A percentile compares a stretch with the other conserved stretches of the same genome.
Conservation (phyloP, 1,284 basidiomycete genomes). For the Trametes polyzona region DNA sequence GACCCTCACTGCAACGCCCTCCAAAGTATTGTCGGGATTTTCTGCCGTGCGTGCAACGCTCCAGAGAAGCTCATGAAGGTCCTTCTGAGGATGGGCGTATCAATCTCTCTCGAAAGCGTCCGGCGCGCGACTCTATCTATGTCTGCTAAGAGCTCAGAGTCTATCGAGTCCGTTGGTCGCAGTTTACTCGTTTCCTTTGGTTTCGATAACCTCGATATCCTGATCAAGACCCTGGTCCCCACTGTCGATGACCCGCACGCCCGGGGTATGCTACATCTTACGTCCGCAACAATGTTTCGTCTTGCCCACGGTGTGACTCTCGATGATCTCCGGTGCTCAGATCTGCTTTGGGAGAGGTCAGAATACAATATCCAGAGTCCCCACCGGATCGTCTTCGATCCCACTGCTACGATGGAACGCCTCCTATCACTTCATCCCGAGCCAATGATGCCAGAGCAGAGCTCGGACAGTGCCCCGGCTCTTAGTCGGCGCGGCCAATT, state of each 20-base stretch:
- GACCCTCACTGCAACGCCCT: too few species aligned
- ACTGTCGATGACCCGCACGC: slow-evolving; percentile 32
- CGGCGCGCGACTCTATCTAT: too few species aligned
- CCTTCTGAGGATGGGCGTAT: too few species aligned
- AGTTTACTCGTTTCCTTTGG: too few species aligned
- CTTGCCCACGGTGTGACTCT: slow-evolving; percentile 30
- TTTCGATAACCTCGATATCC: slow-evolving; percentile 40
- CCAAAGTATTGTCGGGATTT: too few species aligned
- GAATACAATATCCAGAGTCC: background rate
- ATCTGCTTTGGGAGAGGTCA: slow-evolving; percentile 35
- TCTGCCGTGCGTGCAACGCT: too few species aligned
- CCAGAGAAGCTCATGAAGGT: too few species aligned
- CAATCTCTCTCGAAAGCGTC: too few species aligned
- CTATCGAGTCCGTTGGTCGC: too few species aligned
- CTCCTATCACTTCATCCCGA: slow-evolving; percentile 24
- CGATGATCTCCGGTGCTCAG: slow-evolving; percentile 35
- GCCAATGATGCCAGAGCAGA: background rate
- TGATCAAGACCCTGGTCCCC: slow-evolving; percentile 28
- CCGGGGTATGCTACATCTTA: slow-evolving; percentile 29
- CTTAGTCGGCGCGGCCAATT: slow-evolving; percentile 30
- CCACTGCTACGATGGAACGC: background rate
- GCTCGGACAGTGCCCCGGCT: too few species aligned
- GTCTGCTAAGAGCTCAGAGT: too few species aligned
- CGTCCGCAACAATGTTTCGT: slow-evolving; percentile 32
- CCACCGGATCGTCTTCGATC: background rate